Evolutionary conservation across 345 rosid genomes (phyloP).

Genomic region (Hevea brasiliensis): DNA sequence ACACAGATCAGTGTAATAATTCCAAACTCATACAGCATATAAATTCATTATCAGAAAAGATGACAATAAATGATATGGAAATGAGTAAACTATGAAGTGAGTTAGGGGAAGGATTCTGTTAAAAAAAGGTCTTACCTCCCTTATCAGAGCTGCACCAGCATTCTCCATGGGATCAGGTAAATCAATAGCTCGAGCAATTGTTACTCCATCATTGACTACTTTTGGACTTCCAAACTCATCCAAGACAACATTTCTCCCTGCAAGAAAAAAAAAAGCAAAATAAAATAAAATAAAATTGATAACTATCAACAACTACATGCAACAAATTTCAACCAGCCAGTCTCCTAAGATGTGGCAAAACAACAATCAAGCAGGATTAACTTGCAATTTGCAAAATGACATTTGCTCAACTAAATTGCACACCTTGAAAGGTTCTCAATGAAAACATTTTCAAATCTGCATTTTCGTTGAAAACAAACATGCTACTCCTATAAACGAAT

Average conservation of each 20-base stretch:
- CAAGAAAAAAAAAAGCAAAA: slow-evolving; percentile 7
- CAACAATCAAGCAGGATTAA: not conserved
- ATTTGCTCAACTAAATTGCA: not conserved
- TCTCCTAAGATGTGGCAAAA: not conserved
- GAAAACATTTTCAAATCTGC: not conserved
- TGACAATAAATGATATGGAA: not conserved
- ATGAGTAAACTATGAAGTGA: not conserved
- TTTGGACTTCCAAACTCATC: slow-evolving; percentile 97
- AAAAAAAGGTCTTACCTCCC: slow-evolving; percentile 58
- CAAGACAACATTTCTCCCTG: slow-evolving; percentile 93
- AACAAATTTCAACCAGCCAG: not conserved
- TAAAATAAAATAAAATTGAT: not conserved
- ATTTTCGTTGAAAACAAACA: too few species aligned
- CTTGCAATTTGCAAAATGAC: not conserved
- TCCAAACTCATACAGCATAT: not conserved
- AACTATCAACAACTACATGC: not conserved
- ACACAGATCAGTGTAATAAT: not conserved
- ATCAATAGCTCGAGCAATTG: slow-evolving; percentile 95
- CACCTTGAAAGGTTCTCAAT: not conserved
- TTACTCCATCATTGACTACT: slow-evolving; percentile 98
- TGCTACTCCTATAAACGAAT: not conserved
- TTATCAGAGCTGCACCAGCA: slow-evolving; percentile 97
- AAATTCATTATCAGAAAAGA: not conserved
- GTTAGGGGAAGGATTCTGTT: not conserved
- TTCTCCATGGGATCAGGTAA: slow-evolving; percentile 93